Base-by-base conservation (phyloP, 306 rosid species). In the Gleditsia sinensis region DNA sequence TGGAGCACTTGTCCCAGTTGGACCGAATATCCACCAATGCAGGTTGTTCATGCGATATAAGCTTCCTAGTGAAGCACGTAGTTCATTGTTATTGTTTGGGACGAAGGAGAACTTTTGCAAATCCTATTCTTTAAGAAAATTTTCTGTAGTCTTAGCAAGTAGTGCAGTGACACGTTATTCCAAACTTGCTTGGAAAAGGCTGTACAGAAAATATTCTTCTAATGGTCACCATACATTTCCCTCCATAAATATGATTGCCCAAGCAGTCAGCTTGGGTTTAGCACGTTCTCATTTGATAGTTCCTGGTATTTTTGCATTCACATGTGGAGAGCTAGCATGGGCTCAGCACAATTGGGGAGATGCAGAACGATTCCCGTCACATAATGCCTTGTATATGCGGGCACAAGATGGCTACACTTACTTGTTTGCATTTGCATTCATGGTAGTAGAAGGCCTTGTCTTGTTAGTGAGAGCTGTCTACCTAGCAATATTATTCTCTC, bases 361-460 rank as follows among this genome's bases (percentile, higher is more conserved):
- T 28, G 25, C 59, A 0, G 90, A 92, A 23, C 37, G 16, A 45
- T 60, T 76, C 70, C 79, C 85, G 3, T 78, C 93, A 28, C 77
- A 82, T n/a, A 86, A 75, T 78, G 75, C 83, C 48, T 78, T 92
- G 63, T 89, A 86, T 54, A 83, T 72, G 83, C 89, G 57, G 33
- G 93, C 97, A 42, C 86, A 89, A 69, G 85, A 92, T 82, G 91
- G 93, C 14, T 90, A 85, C 51, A 84, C 84, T 64, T 74, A 75
- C 71, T 11, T 86, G 76, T 83, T 81, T 46, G 59, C 85, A 1
- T 60, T 83, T 45, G 48, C 80, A 19, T 84, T 60, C 24, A 48
- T 80, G 68, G 71, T 86, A 51, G 46, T 89, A 27, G 93, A 88
- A 80, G 82, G 83, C 59, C 32, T 86, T 23, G 61, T 86, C 53